Conservation (phyloP, 805 yeast species). For the Ogataea saltuana region DNA sequence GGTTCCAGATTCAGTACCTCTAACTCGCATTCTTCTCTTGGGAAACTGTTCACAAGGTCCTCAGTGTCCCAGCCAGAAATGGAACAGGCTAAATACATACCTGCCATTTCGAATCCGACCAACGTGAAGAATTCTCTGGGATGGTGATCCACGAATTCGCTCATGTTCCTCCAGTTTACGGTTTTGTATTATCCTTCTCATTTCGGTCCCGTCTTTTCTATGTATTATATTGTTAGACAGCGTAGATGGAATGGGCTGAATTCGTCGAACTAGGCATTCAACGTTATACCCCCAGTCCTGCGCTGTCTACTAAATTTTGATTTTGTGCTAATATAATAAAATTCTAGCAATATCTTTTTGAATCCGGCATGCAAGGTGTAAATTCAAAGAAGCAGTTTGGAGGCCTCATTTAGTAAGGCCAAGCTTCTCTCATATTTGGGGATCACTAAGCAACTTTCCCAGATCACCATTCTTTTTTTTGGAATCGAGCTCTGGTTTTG, state of each 20-base stretch:
- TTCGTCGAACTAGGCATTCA: too few relatives aligned
- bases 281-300: too few relatives aligned
- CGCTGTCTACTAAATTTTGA: background rate
- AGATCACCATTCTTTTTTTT: constrained; percentile 3
- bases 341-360: background rate
- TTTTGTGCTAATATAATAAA: constrained; percentile 6
- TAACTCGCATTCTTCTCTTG: constrained; percentile 19
- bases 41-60: constrained; percentile 16
- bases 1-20: constrained; percentile 16
- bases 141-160: constrained; percentile 43
- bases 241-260: too few relatives aligned
- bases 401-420: constrained; percentile 25
- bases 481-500: background rate
- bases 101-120: constrained; percentile 65
- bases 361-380: background rate
- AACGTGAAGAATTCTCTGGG: constrained; percentile 72
- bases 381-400: constrained; percentile 16
- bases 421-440: constrained; percentile 24
- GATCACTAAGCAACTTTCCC: constrained; percentile 12
- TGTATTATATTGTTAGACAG: constrained; percentile 6
- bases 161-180: background rate
- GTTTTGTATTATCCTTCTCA: background rate
- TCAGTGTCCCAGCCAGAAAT: constrained; percentile 16
- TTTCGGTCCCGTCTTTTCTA: constrained; percentile 6
- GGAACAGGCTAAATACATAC: constrained; percentile 35